These are phyloP conservation scores for Takashimella tepidaria DNA, from an alignment of 1,284 basidiomycete species.

Conservation along the genomic window DNA sequence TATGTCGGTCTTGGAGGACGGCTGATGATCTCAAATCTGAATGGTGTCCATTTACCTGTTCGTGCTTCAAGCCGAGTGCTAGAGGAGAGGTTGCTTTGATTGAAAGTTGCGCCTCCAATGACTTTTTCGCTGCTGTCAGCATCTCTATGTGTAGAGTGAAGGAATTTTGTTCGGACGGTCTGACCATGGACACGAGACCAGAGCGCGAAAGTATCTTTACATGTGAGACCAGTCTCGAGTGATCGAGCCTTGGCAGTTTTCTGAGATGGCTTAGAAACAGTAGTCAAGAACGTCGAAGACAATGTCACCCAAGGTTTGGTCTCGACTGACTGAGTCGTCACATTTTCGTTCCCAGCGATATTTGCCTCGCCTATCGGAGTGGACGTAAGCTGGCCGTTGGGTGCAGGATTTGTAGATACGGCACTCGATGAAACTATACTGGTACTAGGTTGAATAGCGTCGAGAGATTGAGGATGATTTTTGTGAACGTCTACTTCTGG, in stretches of 20 bases:
- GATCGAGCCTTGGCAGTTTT: constrained; percentile 95
- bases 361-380: neutral
- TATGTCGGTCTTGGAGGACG: constrained; percentile 15
- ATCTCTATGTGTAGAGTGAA: constrained; percentile 54
- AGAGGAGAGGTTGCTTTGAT: constrained; percentile 52
- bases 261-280: constrained; percentile 95
- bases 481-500: neutral
- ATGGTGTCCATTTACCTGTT: constrained; percentile 42
- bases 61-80: constrained; percentile 22
- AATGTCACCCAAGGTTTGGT: constrained; percentile 72
- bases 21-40: constrained; percentile 32
- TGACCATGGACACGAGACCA: constrained; percentile 97
- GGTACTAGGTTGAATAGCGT: neutral
- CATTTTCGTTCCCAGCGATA: neutral
- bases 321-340: neutral
- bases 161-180: constrained; percentile 90
- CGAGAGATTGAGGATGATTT: no score
- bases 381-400: no score
- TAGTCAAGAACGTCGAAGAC: constrained; percentile 82
- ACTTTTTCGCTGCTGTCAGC: constrained; percentile 48
- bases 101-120: constrained; percentile 46
- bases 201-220: constrained; percentile 83
- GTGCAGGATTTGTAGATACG: no score
- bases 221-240: constrained; percentile 83
- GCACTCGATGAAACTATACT: no score